Evolutionary conservation across 192 early-diverging fungal species (phyloP).

Genomic region (Chytriomyces sp.): DNA sequence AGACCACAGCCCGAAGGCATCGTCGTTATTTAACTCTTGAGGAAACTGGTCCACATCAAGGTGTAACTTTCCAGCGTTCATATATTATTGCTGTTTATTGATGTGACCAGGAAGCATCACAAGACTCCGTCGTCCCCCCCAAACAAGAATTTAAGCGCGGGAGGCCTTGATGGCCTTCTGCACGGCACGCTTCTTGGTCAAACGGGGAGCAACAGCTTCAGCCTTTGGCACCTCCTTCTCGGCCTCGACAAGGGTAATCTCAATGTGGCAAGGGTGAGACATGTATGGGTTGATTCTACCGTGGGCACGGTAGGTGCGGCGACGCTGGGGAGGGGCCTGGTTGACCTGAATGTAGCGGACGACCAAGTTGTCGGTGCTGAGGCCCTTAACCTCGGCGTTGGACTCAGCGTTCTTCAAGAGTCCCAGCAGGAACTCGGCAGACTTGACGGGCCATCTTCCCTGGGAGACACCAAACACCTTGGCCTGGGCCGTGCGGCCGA

Average conservation of each 20-base stretch:
- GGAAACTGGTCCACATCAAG: too few relatives aligned
- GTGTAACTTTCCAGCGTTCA: too few relatives aligned
- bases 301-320: slow-evolving; percentile 98
- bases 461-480: slow-evolving; percentile 88
- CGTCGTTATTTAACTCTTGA: too few relatives aligned
- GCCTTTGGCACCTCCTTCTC: slow-evolving; percentile 79
- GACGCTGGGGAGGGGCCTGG: slow-evolving; percentile 95
- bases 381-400: slow-evolving; percentile 97
- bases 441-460: slow-evolving; percentile 98
- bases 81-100: too few relatives aligned
- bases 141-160: slow-evolving; percentile 23
- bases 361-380: slow-evolving; percentile 83
- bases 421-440: slow-evolving; percentile 87
- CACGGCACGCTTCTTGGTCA: slow-evolving; percentile 27
- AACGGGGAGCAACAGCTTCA: slow-evolving; percentile 21
- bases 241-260: slow-evolving; percentile 91
- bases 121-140: too few relatives aligned
- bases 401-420: slow-evolving; percentile 96
- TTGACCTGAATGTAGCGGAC: slow-evolving; percentile 97
- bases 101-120: too few relatives aligned
- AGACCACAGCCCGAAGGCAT: too few relatives aligned
- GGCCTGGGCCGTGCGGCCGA: slow-evolving; percentile 96
- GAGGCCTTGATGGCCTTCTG: slow-evolving; percentile 28
- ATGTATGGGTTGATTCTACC: slow-evolving; percentile 96
- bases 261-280: slow-evolving; percentile 94